A percentile compares a stretch with the other conserved stretches of the same genome.
Conservation (phyloP, 2,329 filamentous ascomycete genomes). For the Plectosphaerella plurivora region DNA sequence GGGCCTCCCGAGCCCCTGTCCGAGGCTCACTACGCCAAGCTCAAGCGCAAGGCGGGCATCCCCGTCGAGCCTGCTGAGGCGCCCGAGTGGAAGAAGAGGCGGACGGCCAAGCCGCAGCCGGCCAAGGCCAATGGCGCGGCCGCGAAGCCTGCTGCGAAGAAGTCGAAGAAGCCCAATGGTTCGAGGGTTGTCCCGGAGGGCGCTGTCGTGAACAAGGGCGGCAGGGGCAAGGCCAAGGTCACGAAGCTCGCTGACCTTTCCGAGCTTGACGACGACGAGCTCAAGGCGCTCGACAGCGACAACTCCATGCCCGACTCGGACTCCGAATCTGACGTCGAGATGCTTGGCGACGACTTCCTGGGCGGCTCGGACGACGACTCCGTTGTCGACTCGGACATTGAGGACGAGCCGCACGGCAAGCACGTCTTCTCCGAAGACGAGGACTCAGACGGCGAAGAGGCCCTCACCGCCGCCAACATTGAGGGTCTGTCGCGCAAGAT, state of each 20-base stretch:
- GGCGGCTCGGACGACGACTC: slow-evolving; percentile 48
- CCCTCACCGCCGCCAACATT: slow-evolving; percentile 92
- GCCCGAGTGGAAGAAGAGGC: slow-evolving; percentile 60
- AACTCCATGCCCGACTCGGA: slow-evolving; percentile 39
- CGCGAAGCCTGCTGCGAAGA: slow-evolving; percentile 16
- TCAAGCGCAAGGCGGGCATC: slow-evolving; percentile 80
- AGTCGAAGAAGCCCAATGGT: slow-evolving; percentile 25
- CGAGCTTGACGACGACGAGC: slow-evolving; percentile 23
- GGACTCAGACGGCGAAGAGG: slow-evolving; percentile 83
- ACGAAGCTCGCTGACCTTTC: slow-evolving; percentile 15
- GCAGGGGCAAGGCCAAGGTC: slow-evolving; percentile 25
- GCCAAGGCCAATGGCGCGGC: slow-evolving; percentile 25
- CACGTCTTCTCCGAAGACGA: slow-evolving; percentile 95
- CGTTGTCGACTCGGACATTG: slow-evolving; percentile 69
- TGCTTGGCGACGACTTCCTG: slow-evolving; percentile 56
- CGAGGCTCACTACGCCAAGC: slow-evolving; percentile 70
- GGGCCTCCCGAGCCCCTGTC: slow-evolving; percentile 79
- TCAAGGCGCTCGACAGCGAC: slow-evolving; percentile 31
- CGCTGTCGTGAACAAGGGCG: slow-evolving; percentile 20
- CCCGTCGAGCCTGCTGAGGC: slow-evolving; percentile 55
- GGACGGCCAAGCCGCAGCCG: slow-evolving; percentile 25
- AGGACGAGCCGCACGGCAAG: slow-evolving; percentile 44
- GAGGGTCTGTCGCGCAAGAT: slow-evolving; percentile 83
- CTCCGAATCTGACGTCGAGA: slow-evolving; percentile 34
- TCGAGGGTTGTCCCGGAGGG: slow-evolving; percentile 18